Evolutionary conservation across 2,329 filamentous ascomycete genomes (phyloP).

Genomic region (Penicillium sp.): DNA sequence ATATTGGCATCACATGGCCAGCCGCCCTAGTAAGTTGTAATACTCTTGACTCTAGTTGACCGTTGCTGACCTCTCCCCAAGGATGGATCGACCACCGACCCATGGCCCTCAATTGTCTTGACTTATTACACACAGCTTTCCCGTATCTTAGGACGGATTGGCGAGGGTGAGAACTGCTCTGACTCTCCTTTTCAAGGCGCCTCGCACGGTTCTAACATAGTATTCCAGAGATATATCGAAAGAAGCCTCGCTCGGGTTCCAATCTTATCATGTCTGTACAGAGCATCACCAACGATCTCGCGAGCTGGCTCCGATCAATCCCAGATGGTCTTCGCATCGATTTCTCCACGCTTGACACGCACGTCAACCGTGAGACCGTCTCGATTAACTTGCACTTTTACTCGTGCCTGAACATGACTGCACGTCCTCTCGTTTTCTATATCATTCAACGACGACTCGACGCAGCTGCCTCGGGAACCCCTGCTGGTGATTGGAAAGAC

Average conservation of each 20-base stretch:
- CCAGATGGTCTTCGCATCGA: constrained; percentile 55
- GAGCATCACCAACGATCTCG: constrained; percentile 54
- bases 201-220: neutral
- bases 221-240: constrained; percentile 53
- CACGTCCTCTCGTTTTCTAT: constrained; percentile 57
- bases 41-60: neutral
- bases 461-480: constrained; percentile 36
- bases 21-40: constrained; percentile 31
- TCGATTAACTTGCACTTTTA: constrained; percentile 60
- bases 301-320: constrained; percentile 55
- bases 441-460: constrained; percentile 56
- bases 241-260: constrained; percentile 51
- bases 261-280: constrained; percentile 56
- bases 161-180: constrained; percentile 34
- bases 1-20: constrained; percentile 52
- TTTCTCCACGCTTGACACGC: constrained; percentile 47
- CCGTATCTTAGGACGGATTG: constrained; percentile 56
- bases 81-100: constrained; percentile 26
- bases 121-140: constrained; percentile 58
- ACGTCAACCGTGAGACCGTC: constrained; percentile 55
- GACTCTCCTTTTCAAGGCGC: neutral
- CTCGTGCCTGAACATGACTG: constrained; percentile 63
- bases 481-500: constrained; percentile 51
- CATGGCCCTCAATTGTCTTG: constrained; percentile 54
- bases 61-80: constrained; percentile 10